These are phyloP conservation scores for Wickerhamomyces xylosicus DNA, from an alignment of 805 yeast species.

Conservation along the genomic window DNA sequence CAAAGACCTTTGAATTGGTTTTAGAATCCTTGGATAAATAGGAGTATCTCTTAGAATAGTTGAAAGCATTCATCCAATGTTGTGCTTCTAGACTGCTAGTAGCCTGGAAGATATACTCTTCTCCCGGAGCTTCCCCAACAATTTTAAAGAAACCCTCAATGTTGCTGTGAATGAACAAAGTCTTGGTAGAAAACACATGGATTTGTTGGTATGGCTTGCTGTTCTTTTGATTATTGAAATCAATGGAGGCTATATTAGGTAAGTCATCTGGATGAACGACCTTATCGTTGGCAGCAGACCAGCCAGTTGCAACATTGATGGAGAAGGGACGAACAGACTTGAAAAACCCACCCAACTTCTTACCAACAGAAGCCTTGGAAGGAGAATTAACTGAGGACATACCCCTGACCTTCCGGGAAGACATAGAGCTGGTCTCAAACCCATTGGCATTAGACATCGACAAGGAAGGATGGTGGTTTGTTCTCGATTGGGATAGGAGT, in stretches of 20 bases:
- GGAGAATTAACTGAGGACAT: constrained; percentile 9
- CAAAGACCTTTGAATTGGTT: constrained; percentile 55
- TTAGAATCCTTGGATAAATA: constrained; percentile 29
- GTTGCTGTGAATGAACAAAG: constrained; percentile 25
- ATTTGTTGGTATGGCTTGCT: constrained; percentile 40
- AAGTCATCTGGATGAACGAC: constrained; percentile 42
- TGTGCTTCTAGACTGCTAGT: constrained; percentile 47
- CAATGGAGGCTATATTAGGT: constrained; percentile 40
- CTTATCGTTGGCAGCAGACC: constrained; percentile 30
- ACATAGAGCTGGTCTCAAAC: constrained; percentile 8
- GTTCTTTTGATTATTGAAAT: constrained; percentile 22
- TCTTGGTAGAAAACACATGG: constrained; percentile 32
- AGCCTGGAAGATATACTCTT: constrained; percentile 62
- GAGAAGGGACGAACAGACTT: constrained; percentile 53
- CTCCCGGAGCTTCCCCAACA: constrained; percentile 30
- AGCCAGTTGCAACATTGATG: constrained; percentile 30
- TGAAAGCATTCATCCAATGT: constrained; percentile 56
- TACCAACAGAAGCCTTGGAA: constrained; percentile 21
- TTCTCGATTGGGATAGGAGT: constrained; percentile 20
- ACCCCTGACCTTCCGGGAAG: constrained; percentile 14
- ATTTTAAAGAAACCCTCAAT: constrained; percentile 33
- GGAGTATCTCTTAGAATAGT: constrained; percentile 29
- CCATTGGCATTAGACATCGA: constrained; percentile 6
- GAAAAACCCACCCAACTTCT: constrained; percentile 48
- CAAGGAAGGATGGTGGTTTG: constrained; percentile 5